These are phyloP conservation scores for Talaromyces islandicus DNA, from an alignment of 2,329 filamentous ascomycete genomes.

Conservation along the genomic window DNA sequence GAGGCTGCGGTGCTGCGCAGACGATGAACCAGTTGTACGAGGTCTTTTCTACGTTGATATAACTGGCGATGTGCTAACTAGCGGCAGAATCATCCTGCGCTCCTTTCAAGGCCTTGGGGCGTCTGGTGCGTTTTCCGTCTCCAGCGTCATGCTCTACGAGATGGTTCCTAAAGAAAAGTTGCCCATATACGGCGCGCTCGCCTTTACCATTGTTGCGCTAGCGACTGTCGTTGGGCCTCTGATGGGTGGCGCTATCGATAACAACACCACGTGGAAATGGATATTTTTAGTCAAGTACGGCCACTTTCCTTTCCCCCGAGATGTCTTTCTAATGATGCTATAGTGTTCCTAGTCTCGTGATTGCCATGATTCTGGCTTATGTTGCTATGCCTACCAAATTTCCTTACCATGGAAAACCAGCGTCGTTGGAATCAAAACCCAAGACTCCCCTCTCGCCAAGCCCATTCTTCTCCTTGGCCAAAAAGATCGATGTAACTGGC, in stretches of 20 bases:
- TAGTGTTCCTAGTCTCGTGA: background rate
- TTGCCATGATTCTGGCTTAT: background rate
- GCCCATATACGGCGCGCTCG: slow-evolving; percentile 18
- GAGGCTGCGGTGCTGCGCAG: slow-evolving; percentile 24
- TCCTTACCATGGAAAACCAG: background rate
- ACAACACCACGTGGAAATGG: slow-evolving; percentile 20
- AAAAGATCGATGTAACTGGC: slow-evolving; percentile 26
- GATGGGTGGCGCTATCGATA: slow-evolving; percentile 18
- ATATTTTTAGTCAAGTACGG: slow-evolving; percentile 13
- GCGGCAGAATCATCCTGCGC: slow-evolving; percentile 21
- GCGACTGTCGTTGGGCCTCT: slow-evolving; percentile 18
- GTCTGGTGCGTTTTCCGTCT: slow-evolving; percentile 23
- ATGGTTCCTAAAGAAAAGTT: slow-evolving; percentile 20
- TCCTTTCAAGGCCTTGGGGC: slow-evolving; percentile 6
- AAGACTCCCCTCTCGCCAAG: slow-evolving; percentile 14
- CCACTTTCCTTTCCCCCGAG: background rate
- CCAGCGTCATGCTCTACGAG: slow-evolving; percentile 24
- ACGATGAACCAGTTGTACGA: slow-evolving; percentile 25
- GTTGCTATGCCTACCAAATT: slow-evolving; percentile 1
- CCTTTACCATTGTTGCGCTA: slow-evolving; percentile 18
- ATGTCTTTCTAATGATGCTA: background rate
- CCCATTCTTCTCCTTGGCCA: slow-evolving; percentile 21
- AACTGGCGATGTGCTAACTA: background rate
- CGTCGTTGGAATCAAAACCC: background rate
- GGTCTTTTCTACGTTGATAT: background rate